These are phyloP conservation scores for Mycena rebaudengoi DNA, from an alignment of 768 basidiomycete species.

Conservation along the genomic window DNA sequence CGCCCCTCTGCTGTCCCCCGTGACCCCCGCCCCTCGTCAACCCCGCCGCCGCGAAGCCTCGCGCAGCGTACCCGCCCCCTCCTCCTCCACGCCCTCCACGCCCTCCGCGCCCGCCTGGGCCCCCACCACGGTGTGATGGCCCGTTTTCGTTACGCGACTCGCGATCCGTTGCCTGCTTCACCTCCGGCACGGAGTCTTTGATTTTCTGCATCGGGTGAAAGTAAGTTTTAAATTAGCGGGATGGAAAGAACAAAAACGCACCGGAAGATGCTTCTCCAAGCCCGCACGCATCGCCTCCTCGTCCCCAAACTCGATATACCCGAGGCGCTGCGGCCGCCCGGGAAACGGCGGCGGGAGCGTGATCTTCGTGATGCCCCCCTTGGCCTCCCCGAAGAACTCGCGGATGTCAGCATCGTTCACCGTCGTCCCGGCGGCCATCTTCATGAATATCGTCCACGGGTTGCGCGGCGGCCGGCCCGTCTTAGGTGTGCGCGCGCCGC, in stretches of 20 bases:
- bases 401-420: slow-evolving; percentile 71
- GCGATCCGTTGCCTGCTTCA: slow-evolving; percentile 75
- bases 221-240: slow-evolving; percentile 18
- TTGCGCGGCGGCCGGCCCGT: slow-evolving; percentile 68
- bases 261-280: slow-evolving; percentile 77
- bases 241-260: slow-evolving; percentile 41
- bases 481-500: slow-evolving; percentile 77
- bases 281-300: slow-evolving; percentile 87
- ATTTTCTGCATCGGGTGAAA: slow-evolving; percentile 60
- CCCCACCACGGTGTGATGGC: slow-evolving; percentile 40
- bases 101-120: slow-evolving; percentile 50
- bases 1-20: too few relatives aligned
- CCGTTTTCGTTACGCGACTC: slow-evolving; percentile 55
- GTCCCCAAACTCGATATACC: slow-evolving; percentile 91
- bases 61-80: slow-evolving; percentile 64
- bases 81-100: slow-evolving; percentile 55
- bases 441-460: slow-evolving; percentile 90
- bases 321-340: slow-evolving; percentile 66
- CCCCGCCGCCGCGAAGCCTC: slow-evolving; percentile 76
- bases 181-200: slow-evolving; percentile 69
- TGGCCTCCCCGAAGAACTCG: slow-evolving; percentile 80
- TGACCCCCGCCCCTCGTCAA: slow-evolving; percentile 48
- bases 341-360: slow-evolving; percentile 59
- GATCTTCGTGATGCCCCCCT: slow-evolving; percentile 74
- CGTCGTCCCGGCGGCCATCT: slow-evolving; percentile 55